Conservation (phyloP, 768 basidiomycete genomes). For the Boletellus ananas region DNA sequence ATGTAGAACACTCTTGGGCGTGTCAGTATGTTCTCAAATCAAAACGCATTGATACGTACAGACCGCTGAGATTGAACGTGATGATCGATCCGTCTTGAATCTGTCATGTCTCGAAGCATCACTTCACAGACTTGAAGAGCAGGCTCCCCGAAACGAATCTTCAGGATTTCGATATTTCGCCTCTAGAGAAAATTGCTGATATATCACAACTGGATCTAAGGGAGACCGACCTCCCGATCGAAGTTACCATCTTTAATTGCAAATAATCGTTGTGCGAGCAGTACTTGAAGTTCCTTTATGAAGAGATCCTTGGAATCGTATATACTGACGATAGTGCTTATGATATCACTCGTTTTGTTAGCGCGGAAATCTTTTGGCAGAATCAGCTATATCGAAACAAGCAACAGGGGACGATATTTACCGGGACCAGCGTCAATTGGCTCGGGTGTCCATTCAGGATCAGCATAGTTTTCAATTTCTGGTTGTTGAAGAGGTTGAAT, state of each 20-base stretch:
- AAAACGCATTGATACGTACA: constrained; percentile 39
- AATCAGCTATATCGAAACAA: neutral
- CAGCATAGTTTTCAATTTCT: constrained; percentile 82
- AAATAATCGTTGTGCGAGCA: constrained; percentile 84
- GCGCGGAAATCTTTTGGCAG: constrained; percentile 73
- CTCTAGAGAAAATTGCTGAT: constrained; percentile 47
- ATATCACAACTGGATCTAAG: neutral
- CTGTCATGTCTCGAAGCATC: constrained; percentile 96
- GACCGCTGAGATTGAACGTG: constrained; percentile 72
- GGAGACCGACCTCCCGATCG: constrained; percentile 53
- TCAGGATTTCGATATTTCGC: constrained; percentile 88
- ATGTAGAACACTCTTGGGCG: constrained; percentile 62
- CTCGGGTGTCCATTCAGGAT: constrained; percentile 94
- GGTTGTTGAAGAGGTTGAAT: constrained; percentile 69
- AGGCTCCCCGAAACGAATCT: constrained; percentile 92
- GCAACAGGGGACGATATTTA: constrained; percentile 31
- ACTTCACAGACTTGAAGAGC: constrained; percentile 95
- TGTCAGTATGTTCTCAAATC: constrained; percentile 5
- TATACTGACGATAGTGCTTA: constrained; percentile 95
- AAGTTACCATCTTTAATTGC: constrained; percentile 75
- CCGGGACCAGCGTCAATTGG: constrained; percentile 95
- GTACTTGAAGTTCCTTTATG: constrained; percentile 89
- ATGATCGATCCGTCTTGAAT: constrained; percentile 87
- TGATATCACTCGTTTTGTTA: constrained; percentile 88
- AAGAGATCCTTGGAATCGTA: constrained; percentile 97